Base-by-base conservation (phyloP, 352 stramenopile genomes). In the Plasmopara viticola region DNA sequence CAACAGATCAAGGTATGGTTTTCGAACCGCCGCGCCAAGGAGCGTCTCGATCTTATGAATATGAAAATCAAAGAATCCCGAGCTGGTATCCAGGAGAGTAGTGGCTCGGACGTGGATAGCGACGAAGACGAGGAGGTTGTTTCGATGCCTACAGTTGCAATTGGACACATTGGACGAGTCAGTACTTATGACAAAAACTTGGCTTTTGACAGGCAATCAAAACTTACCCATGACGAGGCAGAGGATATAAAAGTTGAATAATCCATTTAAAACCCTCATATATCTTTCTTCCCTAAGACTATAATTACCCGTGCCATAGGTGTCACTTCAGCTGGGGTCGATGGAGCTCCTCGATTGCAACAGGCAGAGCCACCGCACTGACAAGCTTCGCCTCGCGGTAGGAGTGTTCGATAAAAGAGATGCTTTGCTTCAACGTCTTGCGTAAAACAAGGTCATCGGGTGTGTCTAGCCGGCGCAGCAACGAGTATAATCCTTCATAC, bases 1-100 rank as follows among this genome's bases (percentile, higher is more conserved):
- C 74, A 73, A 14, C 83, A 90, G 51, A 78, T 93, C 60, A 85
- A 90, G 67, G 86, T 71, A 41, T 93, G 83, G 83, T 93, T 93
- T 41, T 86, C 80, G 8, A 86, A 87, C 55, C 79, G 81, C 28
- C 78, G 83, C 33, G 77, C 78, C 6, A 90, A 93, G 44, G 83
- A 93, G 49, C 80, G 78, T 39, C 62, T 82, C 29, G 83, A 90
- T 52, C 58, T 90, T 40, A 78, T 90, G 37, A 87, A 87, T 44
- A 84, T 90, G 76, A 86, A 88, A 59, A 76, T 68, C 17, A 76
- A 81, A 50, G 68, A 78, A 43, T 60, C 51, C n/a, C 56, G 51
- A 31, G 66, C 40, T 35, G 62, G 53, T 20, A 33, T 48, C 9
- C 51, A 64, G n/a, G 56, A 53, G 13, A 62, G 51, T 18, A 49